Evolutionary conservation across 116 monocot species (phyloP).

Genomic region (Iris pallida): DNA sequence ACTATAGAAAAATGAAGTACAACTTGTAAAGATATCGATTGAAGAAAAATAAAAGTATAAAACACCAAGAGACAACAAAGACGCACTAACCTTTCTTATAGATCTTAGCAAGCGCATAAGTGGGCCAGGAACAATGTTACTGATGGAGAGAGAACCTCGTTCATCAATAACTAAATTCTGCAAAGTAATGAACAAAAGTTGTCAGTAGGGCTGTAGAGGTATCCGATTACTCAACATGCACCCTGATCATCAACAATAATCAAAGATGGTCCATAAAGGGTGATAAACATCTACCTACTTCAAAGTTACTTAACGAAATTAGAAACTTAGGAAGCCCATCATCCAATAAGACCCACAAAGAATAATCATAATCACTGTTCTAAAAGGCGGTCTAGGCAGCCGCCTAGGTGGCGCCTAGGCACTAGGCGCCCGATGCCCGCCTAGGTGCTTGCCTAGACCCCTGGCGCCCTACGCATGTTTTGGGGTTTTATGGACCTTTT

Average conservation of each 20-base stretch:
- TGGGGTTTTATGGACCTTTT: too few species aligned
- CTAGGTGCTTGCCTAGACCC: too few species aligned
- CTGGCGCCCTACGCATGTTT: too few species aligned
- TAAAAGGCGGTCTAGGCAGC: too few species aligned
- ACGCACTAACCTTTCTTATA: constrained; percentile 51
- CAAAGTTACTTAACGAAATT: not conserved
- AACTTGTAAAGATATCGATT: too few species aligned
- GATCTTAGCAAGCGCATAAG: constrained; percentile 58
- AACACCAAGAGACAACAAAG: not conserved
- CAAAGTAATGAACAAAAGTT: constrained; percentile 14
- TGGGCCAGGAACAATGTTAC: constrained; percentile 53
- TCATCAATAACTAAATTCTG: constrained; percentile 90
- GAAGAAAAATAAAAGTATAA: not conserved
- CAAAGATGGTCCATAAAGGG: not conserved
- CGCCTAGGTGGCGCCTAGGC: too few species aligned
- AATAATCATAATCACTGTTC: too few species aligned
- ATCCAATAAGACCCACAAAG: not conserved
- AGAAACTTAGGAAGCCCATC: not conserved
- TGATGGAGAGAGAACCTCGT: constrained; percentile 69
- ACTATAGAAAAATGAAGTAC: too few species aligned
- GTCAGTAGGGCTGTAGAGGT: not conserved
- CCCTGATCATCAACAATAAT: not conserved
- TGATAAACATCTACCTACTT: not conserved
- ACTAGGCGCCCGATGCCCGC: too few species aligned
- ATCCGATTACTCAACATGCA: too few species aligned